Evolutionary conservation across 306 rosid genomes (phyloP).

Genomic region (Quercus engelmannii): DNA sequence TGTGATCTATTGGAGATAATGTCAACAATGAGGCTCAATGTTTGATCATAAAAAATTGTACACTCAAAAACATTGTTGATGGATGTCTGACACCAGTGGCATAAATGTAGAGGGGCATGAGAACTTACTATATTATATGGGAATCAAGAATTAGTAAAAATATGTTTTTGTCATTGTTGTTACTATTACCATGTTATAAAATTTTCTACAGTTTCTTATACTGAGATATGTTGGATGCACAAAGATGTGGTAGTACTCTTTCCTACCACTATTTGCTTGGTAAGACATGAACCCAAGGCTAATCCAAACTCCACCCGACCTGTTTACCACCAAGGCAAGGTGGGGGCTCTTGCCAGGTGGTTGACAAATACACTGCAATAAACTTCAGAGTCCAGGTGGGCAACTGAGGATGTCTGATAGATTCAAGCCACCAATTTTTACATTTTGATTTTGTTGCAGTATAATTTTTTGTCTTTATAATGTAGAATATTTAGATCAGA

Average conservation of each 20-base stretch:
- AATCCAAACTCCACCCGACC: background rate
- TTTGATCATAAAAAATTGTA: background rate
- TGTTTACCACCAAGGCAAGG: background rate
- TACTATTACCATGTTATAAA: background rate
- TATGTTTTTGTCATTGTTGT: background rate
- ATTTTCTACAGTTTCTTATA: background rate
- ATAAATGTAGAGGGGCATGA: background rate
- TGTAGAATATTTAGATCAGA: background rate
- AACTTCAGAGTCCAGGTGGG: background rate
- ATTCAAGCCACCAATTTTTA: background rate
- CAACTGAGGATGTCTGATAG: background rate
- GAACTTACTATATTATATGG: background rate
- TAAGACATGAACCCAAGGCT: background rate
- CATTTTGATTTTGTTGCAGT: background rate
- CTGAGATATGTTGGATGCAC: background rate
- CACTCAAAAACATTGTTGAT: background rate
- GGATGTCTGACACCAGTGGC: background rate
- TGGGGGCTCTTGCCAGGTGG: background rate
- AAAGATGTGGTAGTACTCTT: background rate
- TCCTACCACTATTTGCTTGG: background rate
- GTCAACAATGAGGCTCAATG: background rate
- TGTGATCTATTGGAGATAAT: background rate
- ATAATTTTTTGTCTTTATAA: background rate
- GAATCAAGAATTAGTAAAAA: background rate
- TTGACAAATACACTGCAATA: background rate